Evolutionary conservation across 805 yeast species (phyloP).

Genomic region (Aciculoconidium aculeatum): DNA sequence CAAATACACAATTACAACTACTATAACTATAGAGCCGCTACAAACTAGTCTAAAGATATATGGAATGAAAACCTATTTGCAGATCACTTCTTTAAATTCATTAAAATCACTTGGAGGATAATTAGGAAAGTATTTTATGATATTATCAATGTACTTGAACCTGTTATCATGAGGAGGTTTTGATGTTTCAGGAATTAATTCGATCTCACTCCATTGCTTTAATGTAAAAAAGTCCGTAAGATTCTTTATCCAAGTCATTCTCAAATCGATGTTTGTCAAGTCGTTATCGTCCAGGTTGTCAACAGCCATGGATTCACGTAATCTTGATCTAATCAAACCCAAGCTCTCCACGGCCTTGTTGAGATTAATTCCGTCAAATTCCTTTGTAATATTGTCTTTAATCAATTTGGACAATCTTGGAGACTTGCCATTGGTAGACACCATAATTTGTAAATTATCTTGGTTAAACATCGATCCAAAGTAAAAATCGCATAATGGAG

Average conservation of each 20-base stretch:
- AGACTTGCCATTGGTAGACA: slow-evolving; percentile 76
- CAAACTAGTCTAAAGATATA: too few species aligned
- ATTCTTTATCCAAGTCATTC: slow-evolving; percentile 69
- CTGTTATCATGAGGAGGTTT: slow-evolving; percentile 14
- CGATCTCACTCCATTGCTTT: slow-evolving; percentile 50
- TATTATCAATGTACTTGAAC: slow-evolving; percentile 22
- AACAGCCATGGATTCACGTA: slow-evolving; percentile 39
- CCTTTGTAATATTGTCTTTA: slow-evolving; percentile 49
- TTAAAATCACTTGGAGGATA: slow-evolving; percentile 35
- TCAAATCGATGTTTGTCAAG: slow-evolving; percentile 43
- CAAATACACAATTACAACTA: background rate
- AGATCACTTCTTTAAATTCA: slow-evolving; percentile 8
- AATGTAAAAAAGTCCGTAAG: slow-evolving; percentile 57
- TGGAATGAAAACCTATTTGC: too few species aligned
- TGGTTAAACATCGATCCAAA: slow-evolving; percentile 73
- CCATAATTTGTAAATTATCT: slow-evolving; percentile 74
- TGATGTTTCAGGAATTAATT: slow-evolving; percentile 24
- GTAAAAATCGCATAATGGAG: slow-evolving; percentile 78
- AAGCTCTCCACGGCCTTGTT: slow-evolving; percentile 57
- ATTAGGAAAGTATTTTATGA: slow-evolving; percentile 46
- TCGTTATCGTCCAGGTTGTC: slow-evolving; percentile 33
- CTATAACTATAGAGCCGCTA: too few species aligned
- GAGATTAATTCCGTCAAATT: slow-evolving; percentile 39
- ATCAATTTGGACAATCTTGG: slow-evolving; percentile 62
- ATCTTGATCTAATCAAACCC: slow-evolving; percentile 45